phyloP scores from a whole-genome alignment of 306 rosid genomes.

The Vigna radiata region DNA sequence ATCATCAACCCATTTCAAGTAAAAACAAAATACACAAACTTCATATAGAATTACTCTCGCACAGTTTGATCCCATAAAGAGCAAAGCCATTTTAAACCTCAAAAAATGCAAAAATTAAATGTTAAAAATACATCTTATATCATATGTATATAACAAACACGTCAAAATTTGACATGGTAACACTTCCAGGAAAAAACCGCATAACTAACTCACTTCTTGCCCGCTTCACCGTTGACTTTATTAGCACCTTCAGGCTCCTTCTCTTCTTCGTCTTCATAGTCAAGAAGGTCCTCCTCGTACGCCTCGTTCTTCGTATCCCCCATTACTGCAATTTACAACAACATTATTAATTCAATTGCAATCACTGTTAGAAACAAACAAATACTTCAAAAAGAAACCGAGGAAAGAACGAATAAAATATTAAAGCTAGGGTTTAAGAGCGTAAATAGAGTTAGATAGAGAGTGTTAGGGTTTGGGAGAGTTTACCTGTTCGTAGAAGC shows the following conservation, averaged over 20 bases:
- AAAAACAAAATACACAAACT: too few species aligned
- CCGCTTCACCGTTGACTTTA: constrained; percentile 83
- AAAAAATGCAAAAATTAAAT: background rate
- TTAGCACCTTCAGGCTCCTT: constrained; percentile 82
- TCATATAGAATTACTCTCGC: background rate
- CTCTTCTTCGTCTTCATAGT: constrained; percentile 97
- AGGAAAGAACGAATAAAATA: too few species aligned
- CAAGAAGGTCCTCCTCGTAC: constrained; percentile 96
- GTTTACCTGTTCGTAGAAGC: too few species aligned
- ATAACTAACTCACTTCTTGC: constrained; percentile 68
- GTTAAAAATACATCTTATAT: too few species aligned
- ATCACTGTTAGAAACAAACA: background rate
- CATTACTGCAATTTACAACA: constrained; percentile 58
- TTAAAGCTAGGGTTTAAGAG: too few species aligned
- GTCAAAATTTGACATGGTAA: too few species aligned
- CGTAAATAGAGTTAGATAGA: too few species aligned
- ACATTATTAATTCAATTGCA: background rate
- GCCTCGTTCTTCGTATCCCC: constrained; percentile 87
- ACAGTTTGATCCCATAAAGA: background rate
- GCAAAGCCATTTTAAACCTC: background rate
- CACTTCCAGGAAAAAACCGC: background rate
- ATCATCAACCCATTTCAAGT: too few species aligned
- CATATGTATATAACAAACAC: background rate
- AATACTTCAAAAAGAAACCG: too few species aligned
- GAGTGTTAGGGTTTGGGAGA: too few species aligned